Evolutionary conservation across 495 filamentous ascomycete genomes (phyloP).

Genomic region (Neurospora sp.): DNA sequence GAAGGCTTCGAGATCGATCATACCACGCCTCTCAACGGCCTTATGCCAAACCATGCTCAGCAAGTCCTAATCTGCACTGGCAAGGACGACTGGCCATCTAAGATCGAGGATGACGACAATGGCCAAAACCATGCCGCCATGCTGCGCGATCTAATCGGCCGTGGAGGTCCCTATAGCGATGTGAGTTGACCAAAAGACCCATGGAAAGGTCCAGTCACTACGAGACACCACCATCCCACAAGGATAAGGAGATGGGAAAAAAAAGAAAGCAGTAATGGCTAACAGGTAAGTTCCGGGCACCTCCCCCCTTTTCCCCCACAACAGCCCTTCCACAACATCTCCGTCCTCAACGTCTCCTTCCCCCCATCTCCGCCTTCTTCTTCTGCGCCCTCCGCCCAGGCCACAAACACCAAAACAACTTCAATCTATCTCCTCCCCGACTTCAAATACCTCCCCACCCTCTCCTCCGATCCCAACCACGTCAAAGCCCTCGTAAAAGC

Average conservation of each 20-base stretch:
- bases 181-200: slow-evolving; percentile 34
- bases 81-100: slow-evolving; percentile 68
- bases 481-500: slow-evolving; percentile 48
- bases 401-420: slow-evolving; percentile 34
- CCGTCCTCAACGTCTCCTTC: slow-evolving; percentile 64
- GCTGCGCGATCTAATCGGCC: slow-evolving; percentile 56
- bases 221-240: background rate
- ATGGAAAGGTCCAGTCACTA: background rate
- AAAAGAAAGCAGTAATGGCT: slow-evolving; percentile 10
- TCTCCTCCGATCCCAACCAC: slow-evolving; percentile 45
- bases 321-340: slow-evolving; percentile 72
- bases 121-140: slow-evolving; percentile 58
- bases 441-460: slow-evolving; percentile 65
- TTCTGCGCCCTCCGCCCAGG: slow-evolving; percentile 12
- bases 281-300: slow-evolving; percentile 1
- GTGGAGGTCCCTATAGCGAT: slow-evolving; percentile 58
- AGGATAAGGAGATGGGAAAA: background rate
- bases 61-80: slow-evolving; percentile 80
- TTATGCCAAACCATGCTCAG: slow-evolving; percentile 69
- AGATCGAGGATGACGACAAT: slow-evolving; percentile 45
- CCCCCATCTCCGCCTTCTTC: slow-evolving; percentile 25
- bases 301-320: background rate
- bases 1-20: slow-evolving; percentile 66
- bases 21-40: slow-evolving; percentile 54
- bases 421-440: slow-evolving; percentile 66